Evolutionary conservation across 306 rosid species (phyloP).

Genomic region (Citrullus amarus): DNA sequence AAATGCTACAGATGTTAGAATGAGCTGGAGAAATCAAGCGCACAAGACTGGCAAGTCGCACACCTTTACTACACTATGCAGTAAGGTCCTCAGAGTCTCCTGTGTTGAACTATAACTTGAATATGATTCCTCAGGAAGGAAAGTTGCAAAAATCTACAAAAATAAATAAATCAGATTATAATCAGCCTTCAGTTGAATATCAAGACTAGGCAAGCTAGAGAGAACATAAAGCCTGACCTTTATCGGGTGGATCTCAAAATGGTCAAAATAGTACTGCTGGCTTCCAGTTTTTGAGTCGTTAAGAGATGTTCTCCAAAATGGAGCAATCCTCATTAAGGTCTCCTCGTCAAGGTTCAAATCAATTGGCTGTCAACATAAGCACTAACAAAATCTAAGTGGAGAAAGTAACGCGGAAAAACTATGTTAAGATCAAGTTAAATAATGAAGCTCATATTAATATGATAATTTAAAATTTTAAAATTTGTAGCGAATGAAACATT

Average conservation of each 20-base stretch:
- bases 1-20: neutral
- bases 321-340: constrained; percentile 66
- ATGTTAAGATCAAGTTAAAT: neutral
- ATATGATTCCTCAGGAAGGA: constrained; percentile 76
- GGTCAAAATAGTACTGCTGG: constrained; percentile 72
- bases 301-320: constrained; percentile 92
- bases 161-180: constrained; percentile 1
- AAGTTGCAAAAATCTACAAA: constrained; percentile 70
- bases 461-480: neutral
- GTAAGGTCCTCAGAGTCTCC: constrained; percentile 79
- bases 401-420: neutral
- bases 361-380: constrained; percentile 46
- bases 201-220: constrained; percentile 7
- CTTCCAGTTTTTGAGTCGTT: constrained; percentile 40
- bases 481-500: neutral
- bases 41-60: constrained; percentile 3
- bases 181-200: constrained; percentile 13
- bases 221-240: constrained; percentile 43
- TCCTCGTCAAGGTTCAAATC: constrained; percentile 93
- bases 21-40: neutral
- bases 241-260: constrained; percentile 91
- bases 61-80: constrained; percentile 95
- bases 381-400: constrained; percentile 15
- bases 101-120: constrained; percentile 83
- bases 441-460: neutral